Evolutionary conservation across 2,329 filamentous ascomycete genomes (phyloP).

Genomic region (Pseudonectria foliicola): DNA sequence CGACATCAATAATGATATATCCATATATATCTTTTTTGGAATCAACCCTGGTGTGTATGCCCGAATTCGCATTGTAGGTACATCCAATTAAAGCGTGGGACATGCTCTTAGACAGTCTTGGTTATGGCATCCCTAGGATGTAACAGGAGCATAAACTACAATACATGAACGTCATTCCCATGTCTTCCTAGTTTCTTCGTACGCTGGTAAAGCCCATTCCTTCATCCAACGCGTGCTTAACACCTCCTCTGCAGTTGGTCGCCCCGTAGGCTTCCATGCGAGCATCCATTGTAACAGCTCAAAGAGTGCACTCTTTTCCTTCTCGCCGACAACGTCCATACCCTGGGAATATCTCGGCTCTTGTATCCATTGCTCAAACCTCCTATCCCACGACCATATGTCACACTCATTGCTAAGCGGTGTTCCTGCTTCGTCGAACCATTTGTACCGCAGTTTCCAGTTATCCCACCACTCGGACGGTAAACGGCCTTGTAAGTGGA

Average conservation of each 20-base stretch:
- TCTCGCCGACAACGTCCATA: neutral
- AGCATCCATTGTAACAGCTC: slow-evolving; percentile 9
- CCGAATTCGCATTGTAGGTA: no score
- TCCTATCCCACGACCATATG: neutral
- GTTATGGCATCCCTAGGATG: no score
- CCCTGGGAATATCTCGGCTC: neutral
- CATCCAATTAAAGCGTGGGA: no score
- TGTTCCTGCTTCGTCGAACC: slow-evolving; percentile 5
- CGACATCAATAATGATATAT: no score
- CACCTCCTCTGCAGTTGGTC: slow-evolving; percentile 4
- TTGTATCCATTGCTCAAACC: slow-evolving; percentile 6
- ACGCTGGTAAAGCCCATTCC: slow-evolving; percentile 3
- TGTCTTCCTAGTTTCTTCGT: no score
- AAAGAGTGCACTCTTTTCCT: slow-evolving; percentile 2
- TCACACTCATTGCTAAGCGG: neutral
- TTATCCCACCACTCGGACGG: slow-evolving; percentile 11
- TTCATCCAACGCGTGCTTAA: slow-evolving; percentile 3
- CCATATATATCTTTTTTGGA: no score
- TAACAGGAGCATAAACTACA: no score
- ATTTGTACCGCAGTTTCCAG: slow-evolving; percentile 7
- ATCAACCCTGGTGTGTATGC: no score
- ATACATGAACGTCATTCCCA: no score
- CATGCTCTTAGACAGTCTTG: no score
- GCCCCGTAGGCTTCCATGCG: slow-evolving; percentile 1
- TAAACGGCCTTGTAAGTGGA: slow-evolving; percentile 11